These are phyloP conservation scores for Cryomyces minteri DNA, from an alignment of 495 filamentous ascomycete species.

Conservation along the genomic window DNA sequence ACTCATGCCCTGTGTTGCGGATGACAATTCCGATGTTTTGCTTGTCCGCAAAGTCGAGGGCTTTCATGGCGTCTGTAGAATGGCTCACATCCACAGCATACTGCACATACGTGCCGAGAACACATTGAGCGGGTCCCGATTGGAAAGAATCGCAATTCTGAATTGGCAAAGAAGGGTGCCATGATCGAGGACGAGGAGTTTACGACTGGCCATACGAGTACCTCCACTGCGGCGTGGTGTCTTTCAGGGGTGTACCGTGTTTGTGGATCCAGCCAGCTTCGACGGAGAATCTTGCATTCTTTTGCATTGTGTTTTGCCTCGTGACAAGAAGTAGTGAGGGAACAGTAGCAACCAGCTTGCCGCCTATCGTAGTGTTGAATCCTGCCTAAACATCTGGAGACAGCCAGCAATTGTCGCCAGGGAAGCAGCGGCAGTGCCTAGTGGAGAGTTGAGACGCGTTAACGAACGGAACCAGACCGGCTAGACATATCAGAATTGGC, in stretches of 20 bases:
- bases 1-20: constrained; percentile 47
- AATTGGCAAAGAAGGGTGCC: constrained; percentile 13
- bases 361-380: constrained; percentile 9
- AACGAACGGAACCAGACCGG: no score
- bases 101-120: constrained; percentile 7
- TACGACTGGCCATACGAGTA: constrained; percentile 2
- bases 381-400: constrained; percentile 1
- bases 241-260: not conserved
- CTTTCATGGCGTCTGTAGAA: constrained; percentile 22
- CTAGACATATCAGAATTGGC: no score
- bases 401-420: constrained; percentile 10
- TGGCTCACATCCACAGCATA: constrained; percentile 8
- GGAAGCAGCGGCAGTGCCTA: constrained; percentile 8
- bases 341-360: constrained; percentile 9
- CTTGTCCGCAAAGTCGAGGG: constrained; percentile 29
- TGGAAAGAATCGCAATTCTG: constrained; percentile 7
- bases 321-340: constrained; percentile 8
- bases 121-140: constrained; percentile 1
- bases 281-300: constrained; percentile 4
- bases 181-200: constrained; percentile 9
- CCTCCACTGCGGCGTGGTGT: not conserved
- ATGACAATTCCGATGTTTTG: constrained; percentile 43
- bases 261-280: constrained; percentile 5
- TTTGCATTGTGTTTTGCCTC: not conserved
- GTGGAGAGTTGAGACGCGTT: no score